These are phyloP conservation scores for Hyphodiscus sp. DNA, from an alignment of 2,329 filamentous ascomycete species.

Conservation along the genomic window DNA sequence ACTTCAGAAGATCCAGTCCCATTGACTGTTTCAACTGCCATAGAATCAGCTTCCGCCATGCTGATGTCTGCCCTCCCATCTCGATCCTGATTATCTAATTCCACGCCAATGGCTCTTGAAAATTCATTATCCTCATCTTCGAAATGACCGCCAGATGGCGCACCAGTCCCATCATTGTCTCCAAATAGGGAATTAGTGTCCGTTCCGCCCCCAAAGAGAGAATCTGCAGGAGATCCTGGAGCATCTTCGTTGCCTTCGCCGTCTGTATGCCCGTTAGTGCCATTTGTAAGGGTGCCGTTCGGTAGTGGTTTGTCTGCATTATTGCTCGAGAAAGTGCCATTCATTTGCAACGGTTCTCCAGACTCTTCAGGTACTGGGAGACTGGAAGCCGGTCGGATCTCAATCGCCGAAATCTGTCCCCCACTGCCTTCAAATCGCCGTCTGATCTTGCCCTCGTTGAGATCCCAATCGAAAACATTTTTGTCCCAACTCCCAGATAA, in stretches of 20 bases:
- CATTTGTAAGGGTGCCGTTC: conserved; percentile 43
- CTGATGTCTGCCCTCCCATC: conserved; percentile 24
- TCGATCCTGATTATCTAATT: conserved; percentile 22
- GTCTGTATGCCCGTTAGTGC: conserved; percentile 32
- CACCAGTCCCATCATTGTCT: conserved; percentile 55
- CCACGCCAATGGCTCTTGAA: conserved; percentile 59
- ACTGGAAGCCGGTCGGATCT: conserved; percentile 72
- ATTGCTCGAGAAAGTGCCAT: conserved; percentile 71
- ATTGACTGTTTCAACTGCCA: conserved; percentile 1
- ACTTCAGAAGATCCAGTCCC: conserved; percentile 8
- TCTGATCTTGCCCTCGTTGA: conserved; percentile 75
- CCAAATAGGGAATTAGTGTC: conserved; percentile 79
- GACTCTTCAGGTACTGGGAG: conserved; percentile 70
- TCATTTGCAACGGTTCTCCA: conserved; percentile 48
- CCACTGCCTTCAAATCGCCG: conserved; percentile 72
- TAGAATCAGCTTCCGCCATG: conserved; percentile 17
- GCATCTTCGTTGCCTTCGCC: conserved; percentile 48
- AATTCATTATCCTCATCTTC: conserved; percentile 85
- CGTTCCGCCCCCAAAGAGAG: conserved; percentile 74
- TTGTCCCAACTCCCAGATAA: conserved; percentile 97
- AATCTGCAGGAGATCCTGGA: conserved; percentile 54
- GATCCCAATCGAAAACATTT: conserved; percentile 86
- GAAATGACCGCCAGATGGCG: conserved; percentile 52
- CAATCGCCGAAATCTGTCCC: conserved; percentile 81
- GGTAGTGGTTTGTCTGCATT: conserved; percentile 52